Evolutionary conservation across 768 basidiomycete genomes (phyloP), one percentile per base, ranked within the genome.

Genomic region (Phaeolepiota aurea): DNA sequence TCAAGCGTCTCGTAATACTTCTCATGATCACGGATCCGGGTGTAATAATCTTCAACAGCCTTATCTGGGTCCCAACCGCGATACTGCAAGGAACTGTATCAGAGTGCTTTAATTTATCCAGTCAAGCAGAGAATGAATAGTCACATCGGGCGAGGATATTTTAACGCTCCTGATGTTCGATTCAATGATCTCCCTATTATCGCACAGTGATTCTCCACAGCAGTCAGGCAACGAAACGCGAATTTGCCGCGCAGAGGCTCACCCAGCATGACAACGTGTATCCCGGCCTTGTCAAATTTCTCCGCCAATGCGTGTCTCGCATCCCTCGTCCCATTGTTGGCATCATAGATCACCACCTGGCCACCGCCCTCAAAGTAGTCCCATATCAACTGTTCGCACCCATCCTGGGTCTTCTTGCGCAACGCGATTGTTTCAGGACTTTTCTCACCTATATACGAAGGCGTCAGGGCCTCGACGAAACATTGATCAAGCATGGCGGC

Each of bases 301-400:
- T 92, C 81, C 1, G 82, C 81, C 37, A 96, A 59, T 15, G 67
- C 66, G 46, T 83, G 77, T 41, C 96, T 67, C 20, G 72, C 72
- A 35, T 70, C 72, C 15, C 71, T 68, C 4, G 77, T 79, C 1
- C 91, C 91, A 51, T 97, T 97, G 55, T 99, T 99, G 20, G 96
- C 96, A 57, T 99, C 96, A 65, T 97, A 98, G 47, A 99, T 93
- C 25, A 94, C 90, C 18, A 98, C 93, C 59, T 99, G 96, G 0
- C 94, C 96, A 3, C 89, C 85, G 2, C 61, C 63, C 44, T 74
- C 71, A 61, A 94, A 98, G 62, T 86, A 96, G 47, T 90, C 79
- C 77, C 79, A 83, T 31, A 98, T 90, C 36, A 82, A 67, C 57
- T 86, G 73, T 63, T 97, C 92, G 47, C 96, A 87, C n/a, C 84